These are phyloP conservation scores for Neocucurbitaria cava DNA, from an alignment of 2,329 filamentous ascomycete genomes.

Conservation along the genomic window DNA sequence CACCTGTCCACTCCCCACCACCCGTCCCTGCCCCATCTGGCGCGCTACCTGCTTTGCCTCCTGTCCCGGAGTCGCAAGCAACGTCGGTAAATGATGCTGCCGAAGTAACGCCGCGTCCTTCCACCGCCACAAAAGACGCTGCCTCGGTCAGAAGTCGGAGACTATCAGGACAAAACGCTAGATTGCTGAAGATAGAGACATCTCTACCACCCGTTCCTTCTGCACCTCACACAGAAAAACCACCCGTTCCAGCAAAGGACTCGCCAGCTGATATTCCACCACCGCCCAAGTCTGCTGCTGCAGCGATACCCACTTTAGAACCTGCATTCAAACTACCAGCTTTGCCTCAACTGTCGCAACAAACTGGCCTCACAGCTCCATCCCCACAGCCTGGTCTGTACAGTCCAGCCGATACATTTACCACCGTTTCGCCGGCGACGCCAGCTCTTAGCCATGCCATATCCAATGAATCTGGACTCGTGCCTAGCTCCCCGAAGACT, in stretches of 20 bases:
- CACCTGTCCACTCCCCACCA: constrained; percentile 36
- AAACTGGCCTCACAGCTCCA: constrained; percentile 35
- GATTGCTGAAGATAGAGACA: constrained; percentile 90
- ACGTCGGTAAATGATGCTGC: constrained; percentile 30
- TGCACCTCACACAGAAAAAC: constrained; percentile 46
- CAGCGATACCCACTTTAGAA: constrained; percentile 34
- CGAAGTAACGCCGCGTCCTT: constrained; percentile 38
- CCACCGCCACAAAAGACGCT: constrained; percentile 33
- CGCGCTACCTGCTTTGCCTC: constrained; percentile 37
- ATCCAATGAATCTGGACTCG: constrained; percentile 53
- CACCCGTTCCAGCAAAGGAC: constrained; percentile 40
- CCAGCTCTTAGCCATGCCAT: constrained; percentile 47
- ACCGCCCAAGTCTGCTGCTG: constrained; percentile 46
- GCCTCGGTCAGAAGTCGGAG: constrained; percentile 73
- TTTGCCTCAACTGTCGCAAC: constrained; percentile 37
- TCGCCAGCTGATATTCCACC: constrained; percentile 39
- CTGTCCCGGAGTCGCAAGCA: constrained; percentile 40
- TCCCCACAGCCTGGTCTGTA: constrained; percentile 46
- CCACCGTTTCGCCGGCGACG: constrained; percentile 51
- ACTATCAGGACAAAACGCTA: constrained; percentile 79
- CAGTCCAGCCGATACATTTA: constrained; percentile 49
- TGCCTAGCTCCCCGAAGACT: constrained; percentile 44
- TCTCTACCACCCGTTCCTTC: constrained; percentile 47
- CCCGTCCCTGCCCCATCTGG: constrained; percentile 38
- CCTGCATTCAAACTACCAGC: constrained; percentile 42